Conservation (phyloP, 2,329 filamentous ascomycete species). For the Nectriaceae sp. region DNA sequence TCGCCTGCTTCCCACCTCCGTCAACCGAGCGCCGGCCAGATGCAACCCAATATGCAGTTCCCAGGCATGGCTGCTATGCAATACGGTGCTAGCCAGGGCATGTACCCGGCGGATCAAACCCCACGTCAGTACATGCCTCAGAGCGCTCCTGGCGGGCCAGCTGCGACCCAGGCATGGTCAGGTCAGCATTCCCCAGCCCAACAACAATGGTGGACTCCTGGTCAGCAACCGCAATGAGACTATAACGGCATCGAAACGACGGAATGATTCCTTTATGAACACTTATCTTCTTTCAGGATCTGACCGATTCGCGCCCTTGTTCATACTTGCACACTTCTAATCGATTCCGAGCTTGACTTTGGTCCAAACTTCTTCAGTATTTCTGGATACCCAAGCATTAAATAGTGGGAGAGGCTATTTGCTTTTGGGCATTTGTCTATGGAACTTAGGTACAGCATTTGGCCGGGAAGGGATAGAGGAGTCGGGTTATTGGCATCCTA, state of each 20-base stretch:
- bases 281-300: not conserved
- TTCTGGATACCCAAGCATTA: constrained; percentile 40
- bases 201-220: constrained; percentile 57
- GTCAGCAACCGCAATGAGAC: constrained; percentile 47
- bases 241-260: constrained; percentile 20
- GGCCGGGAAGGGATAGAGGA: constrained; percentile 42
- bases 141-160: constrained; percentile 51
- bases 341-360: constrained; percentile 24
- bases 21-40: constrained; percentile 56
- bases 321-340: constrained; percentile 14
- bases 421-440: constrained; percentile 33
- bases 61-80: constrained; percentile 63
- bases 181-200: constrained; percentile 65
- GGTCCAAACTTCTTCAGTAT: constrained; percentile 30
- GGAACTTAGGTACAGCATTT: constrained; percentile 37
- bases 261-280: constrained; percentile 20
- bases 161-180: constrained; percentile 54
- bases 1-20: constrained; percentile 62
- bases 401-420: constrained; percentile 36
- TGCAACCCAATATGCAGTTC: constrained; percentile 62
- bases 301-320: constrained; percentile 3
- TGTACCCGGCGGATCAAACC: constrained; percentile 64
- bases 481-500: constrained; percentile 21
- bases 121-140: constrained; percentile 70
- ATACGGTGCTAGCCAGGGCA: constrained; percentile 57